Evolutionary conservation across 768 basidiomycete species (phyloP), one percentile per base, ranked within the genome.

Genomic region (Tulasnella sp.): DNA sequence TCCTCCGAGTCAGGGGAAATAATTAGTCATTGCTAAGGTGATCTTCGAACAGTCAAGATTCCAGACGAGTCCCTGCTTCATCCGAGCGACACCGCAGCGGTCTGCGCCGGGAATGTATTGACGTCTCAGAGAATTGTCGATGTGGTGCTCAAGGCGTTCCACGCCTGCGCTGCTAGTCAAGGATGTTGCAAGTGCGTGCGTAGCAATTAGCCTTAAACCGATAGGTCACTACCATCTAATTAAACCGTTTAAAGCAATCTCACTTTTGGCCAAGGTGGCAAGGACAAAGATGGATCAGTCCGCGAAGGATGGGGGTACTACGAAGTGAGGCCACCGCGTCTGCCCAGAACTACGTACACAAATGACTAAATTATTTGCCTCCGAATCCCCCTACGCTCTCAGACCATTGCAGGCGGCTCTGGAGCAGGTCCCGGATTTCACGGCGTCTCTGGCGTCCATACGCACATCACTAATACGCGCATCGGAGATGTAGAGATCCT

Each of bases 111-210:
- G 10, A 97, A 96, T 68, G 91, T 94, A 1, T 73, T 90, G 47
- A 93, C 91, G 3, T 88, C 85, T 4, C 93, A 95, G 68, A 78
- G 94, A n/a, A 88, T 95, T 47, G 89, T 94, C 2, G 94, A 97
- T 68, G 91, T 94, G 2, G 87, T 97, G 32, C 74, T 97, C 34
- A 90, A 87, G 69, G 92, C 93, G 0, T 96, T 97, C 75, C 80
- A 86, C 65, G 92, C 90, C 2, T 85, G 84, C 49, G 91, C 92
- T 17, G 94, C 92, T 0, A 90, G 88, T 66, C 93, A 96, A 69
- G 94, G 94, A 1, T 90, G 89, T 67, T 93, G 89, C 48, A 94
- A 94, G 89, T 89, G 69, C 65, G 83, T 70, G 2, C 3, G 38
- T 43, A 34, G 41, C 41, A 26, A 41, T 15, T 62, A 56, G 64